A percentile compares a stretch with the other conserved stretches of the same genome.
Conservation (phyloP, 371 early-diverging fungal genomes). For the Mucor circinelloides region DNA sequence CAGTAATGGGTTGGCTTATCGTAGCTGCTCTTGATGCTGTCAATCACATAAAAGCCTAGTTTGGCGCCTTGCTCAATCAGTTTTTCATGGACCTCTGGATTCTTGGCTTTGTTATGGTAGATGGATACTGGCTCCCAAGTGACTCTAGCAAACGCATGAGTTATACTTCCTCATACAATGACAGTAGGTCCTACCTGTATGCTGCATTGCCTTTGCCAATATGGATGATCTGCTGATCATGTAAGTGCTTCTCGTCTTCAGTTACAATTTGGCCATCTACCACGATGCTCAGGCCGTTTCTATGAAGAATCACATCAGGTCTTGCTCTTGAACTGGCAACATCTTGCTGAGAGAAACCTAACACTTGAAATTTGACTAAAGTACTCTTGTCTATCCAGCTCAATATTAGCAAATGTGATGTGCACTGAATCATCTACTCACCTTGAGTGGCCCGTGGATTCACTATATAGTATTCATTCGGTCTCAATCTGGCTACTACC, state of each 20-base stretch:
- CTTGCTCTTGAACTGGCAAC: not conserved
- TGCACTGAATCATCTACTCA: not conserved
- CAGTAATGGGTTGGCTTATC: not conserved
- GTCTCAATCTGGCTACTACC: not conserved
- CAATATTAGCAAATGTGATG: not conserved
- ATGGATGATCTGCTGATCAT: conserved; percentile 1
- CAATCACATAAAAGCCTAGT: not conserved
- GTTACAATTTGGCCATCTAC: not conserved
- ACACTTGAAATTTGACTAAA: not conserved
- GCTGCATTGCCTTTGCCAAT: not conserved
- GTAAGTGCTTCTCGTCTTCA: not conserved
- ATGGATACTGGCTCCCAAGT: not conserved
- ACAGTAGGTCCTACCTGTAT: not conserved
- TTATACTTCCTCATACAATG: not conserved
- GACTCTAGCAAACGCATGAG: not conserved
- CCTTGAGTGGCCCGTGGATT: not conserved
- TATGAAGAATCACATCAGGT: not conserved
- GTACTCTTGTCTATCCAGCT: not conserved
- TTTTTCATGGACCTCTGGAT: not conserved
- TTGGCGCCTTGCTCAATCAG: not conserved
- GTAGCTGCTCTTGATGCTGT: not conserved
- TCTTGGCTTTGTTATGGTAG: not conserved
- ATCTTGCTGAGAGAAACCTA: not conserved
- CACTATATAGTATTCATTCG: not conserved
- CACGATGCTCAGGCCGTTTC: not conserved